A percentile compares a stretch with the other conserved stretches of the same genome.
These are phyloP conservation scores for Astragalus glycyphyllos DNA, from an alignment of 306 rosid species.

Conservation along the genomic window DNA sequence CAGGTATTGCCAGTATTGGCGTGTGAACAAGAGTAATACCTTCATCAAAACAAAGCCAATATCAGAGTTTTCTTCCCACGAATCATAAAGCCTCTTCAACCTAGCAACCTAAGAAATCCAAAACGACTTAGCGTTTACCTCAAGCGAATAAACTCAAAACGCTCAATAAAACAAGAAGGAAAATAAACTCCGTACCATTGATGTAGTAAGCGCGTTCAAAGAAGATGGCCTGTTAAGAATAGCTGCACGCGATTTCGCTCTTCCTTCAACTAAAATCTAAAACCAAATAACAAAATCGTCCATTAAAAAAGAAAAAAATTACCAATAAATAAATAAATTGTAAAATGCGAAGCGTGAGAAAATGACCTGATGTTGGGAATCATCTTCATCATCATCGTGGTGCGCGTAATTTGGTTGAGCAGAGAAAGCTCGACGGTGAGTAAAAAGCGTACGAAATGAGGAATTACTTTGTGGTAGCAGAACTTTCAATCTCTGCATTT, in stretches of 20 bases:
- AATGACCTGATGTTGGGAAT: conserved; percentile 65
- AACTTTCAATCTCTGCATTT: conserved; percentile 72
- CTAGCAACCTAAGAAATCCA: conserved; percentile 66
- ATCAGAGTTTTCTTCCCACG: conserved; percentile 92
- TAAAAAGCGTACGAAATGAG: conserved; percentile 48
- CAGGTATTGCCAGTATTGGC: not conserved
- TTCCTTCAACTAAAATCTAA: conserved; percentile 88
- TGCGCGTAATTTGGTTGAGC: conserved; percentile 62
- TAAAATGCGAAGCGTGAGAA: not conserved
- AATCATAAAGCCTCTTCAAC: conserved; percentile 84
- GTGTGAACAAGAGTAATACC: conserved; percentile 52
- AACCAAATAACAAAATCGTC: conserved; percentile 17
- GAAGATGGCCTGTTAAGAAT: conserved; percentile 76
- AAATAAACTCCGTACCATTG: conserved; percentile 52
- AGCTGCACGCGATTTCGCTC: conserved; percentile 81
- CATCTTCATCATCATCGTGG: conserved; percentile 41
- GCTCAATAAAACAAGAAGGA: not conserved
- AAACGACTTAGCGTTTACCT: conserved; percentile 37
- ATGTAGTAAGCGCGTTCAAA: conserved; percentile 70
- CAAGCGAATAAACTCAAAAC: conserved; percentile 20
- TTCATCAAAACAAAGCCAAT: conserved; percentile 92
- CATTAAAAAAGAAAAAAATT: not conserved
- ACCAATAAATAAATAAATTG: not conserved
- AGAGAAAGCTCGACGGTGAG: conserved; percentile 57
- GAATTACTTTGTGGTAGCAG: conserved; percentile 49